A percentile compares a stretch with the other conserved stretches of the same genome.
Evolutionary conservation across 176 grass and related monocot genomes (phyloP).

Genomic region (Avena eriantha): DNA sequence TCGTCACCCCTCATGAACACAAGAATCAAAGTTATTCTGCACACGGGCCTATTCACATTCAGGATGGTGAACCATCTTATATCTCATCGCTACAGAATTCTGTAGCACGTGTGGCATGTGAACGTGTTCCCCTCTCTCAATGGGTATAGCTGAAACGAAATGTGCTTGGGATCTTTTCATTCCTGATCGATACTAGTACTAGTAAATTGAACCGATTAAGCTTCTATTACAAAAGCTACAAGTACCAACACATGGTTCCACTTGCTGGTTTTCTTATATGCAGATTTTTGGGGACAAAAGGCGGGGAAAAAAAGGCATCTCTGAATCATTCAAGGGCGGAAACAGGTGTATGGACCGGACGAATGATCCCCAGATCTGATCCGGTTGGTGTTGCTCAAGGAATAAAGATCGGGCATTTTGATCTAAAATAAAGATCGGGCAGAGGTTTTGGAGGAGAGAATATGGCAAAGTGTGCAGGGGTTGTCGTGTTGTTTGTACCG

Average conservation of each 20-base stretch:
- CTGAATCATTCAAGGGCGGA: not conserved
- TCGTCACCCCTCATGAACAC: slow-evolving; percentile 10
- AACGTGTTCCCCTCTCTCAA: not conserved
- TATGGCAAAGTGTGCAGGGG: slow-evolving; percentile 4
- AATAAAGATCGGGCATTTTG: slow-evolving; percentile 34
- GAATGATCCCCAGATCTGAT: slow-evolving; percentile 35
- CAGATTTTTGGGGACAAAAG: slow-evolving; percentile 4
- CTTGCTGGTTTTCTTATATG: not conserved
- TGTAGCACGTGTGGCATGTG: slow-evolving; percentile 1
- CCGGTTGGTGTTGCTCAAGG: slow-evolving; percentile 11
- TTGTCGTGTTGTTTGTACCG: not conserved
- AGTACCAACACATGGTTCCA: not conserved
- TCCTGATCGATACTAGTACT: not conserved
- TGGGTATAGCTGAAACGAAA: not conserved
- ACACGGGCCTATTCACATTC: slow-evolving; percentile 4
- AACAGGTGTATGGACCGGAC: not conserved
- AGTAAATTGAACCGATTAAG: not conserved
- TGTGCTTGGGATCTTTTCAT: slow-evolving; percentile 4
- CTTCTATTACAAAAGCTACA: not conserved
- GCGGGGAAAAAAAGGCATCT: not conserved
- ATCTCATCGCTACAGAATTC: not conserved
- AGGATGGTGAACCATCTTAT: not conserved
- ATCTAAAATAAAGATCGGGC: slow-evolving; percentile 36
- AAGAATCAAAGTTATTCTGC: slow-evolving; percentile 1
- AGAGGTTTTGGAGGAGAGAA: slow-evolving; percentile 3